These are phyloP conservation scores for Curvularia eragrostidis DNA, from an alignment of 2,329 filamentous ascomycete genomes.

Conservation along the genomic window DNA sequence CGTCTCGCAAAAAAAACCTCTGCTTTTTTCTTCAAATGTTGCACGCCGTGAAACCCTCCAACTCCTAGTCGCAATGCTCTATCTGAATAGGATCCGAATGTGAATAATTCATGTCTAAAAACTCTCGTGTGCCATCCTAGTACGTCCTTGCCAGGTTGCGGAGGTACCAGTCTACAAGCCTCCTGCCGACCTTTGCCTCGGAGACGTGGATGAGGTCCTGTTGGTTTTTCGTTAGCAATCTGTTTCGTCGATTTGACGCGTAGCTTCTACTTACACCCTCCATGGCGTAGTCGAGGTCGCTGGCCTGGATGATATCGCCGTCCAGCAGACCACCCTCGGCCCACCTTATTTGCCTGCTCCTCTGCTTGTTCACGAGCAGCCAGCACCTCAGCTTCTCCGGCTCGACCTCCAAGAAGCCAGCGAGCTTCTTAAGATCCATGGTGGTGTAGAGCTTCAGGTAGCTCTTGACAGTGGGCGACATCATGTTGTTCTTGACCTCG, in stretches of 20 bases:
- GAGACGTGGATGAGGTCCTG: conserved; percentile 98
- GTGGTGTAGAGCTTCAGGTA: conserved; percentile 99
- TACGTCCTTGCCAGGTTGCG: conserved; percentile 96
- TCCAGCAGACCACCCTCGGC: conserved; percentile 87
- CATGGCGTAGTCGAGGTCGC: conserved; percentile 96
- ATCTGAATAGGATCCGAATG: conserved; percentile 26
- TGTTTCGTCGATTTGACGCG: not conserved
- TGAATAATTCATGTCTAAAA: conserved; percentile 13
- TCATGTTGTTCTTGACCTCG: conserved; percentile 99
- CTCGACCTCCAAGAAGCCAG: conserved; percentile 94
- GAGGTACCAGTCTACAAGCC: conserved; percentile 98
- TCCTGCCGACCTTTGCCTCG: conserved; percentile 96
- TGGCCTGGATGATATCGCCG: conserved; percentile 89
- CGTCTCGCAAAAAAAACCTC: conserved; percentile 25
- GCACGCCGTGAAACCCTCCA: conserved; percentile 37
- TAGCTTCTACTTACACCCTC: conserved; percentile 74
- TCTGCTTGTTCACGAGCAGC: conserved; percentile 98
- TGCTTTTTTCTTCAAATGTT: conserved; percentile 36
- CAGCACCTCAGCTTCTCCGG: conserved; percentile 94
- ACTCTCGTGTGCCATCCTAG: conserved; percentile 55
- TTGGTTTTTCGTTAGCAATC: conserved; percentile 30
- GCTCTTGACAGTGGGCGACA: conserved; percentile 95
- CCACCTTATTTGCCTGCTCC: conserved; percentile 95
- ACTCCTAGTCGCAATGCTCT: conserved; percentile 49
- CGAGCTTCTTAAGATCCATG: conserved; percentile 98